These are phyloP conservation scores for Physcomitrellopsis africana DNA, from an alignment of 225 moss, liverwort and hornwort genomes.

Conservation along the genomic window DNA sequence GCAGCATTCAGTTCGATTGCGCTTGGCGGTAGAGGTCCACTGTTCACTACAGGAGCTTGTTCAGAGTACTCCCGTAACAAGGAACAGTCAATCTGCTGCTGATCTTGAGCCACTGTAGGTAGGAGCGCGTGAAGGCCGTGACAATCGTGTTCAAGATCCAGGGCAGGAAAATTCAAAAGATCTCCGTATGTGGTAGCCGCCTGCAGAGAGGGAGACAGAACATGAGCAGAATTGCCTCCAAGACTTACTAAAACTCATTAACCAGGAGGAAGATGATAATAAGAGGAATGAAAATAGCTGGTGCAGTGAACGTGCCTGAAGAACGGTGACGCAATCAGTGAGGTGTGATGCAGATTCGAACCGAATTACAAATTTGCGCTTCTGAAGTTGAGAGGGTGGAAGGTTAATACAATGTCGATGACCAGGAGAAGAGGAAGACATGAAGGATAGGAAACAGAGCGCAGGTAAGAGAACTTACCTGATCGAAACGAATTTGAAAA, in stretches of 20 bases:
- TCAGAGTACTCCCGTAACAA: not conserved
- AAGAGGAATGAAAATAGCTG: no score
- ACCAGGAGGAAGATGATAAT: not conserved
- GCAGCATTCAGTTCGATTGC: not conserved
- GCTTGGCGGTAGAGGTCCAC: not conserved
- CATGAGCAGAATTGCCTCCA: not conserved
- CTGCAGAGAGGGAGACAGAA: not conserved
- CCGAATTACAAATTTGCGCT: conserved; percentile 16
- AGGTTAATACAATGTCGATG: not conserved
- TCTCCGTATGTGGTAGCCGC: conserved; percentile 7
- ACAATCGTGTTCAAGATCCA: no score
- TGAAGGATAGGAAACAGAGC: not conserved
- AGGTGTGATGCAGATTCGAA: conserved; percentile 2
- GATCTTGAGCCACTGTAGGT: no score
- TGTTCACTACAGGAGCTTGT: not conserved
- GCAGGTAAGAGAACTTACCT: not conserved
- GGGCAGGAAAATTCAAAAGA: no score
- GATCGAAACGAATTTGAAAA: conserved; percentile 8
- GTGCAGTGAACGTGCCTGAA: not conserved
- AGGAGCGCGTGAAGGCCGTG: no score
- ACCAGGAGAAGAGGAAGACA: no score
- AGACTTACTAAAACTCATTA: no score
- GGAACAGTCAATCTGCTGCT: not conserved
- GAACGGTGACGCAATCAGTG: conserved; percentile 13
- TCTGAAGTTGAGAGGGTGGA: conserved; percentile 11